Evolutionary conservation across 2,329 filamentous ascomycete species (phyloP).

Genomic region (Diaporthe sp.): DNA sequence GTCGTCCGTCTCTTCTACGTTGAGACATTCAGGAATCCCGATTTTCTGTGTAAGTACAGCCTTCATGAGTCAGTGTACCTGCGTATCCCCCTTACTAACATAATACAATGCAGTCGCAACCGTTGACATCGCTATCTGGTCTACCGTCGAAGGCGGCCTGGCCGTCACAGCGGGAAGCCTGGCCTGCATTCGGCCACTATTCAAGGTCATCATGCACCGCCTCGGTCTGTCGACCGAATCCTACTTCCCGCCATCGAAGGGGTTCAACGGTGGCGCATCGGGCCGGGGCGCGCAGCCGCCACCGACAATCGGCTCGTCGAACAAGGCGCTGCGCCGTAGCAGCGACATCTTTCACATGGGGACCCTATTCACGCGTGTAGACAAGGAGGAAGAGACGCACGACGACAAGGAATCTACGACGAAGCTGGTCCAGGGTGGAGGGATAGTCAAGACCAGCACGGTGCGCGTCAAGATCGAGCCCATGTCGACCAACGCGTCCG

Average conservation of each 20-base stretch:
- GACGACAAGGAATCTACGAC: conserved; percentile 22
- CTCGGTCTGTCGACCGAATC: conserved; percentile 43
- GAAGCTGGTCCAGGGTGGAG: conserved; percentile 19
- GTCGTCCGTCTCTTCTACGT: conserved; percentile 56
- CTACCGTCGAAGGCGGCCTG: conserved; percentile 60
- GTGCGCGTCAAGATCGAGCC: conserved; percentile 29
- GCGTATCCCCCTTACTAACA: neutral
- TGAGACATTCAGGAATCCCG: conserved; percentile 52
- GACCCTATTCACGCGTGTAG: conserved; percentile 15
- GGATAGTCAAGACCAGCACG: conserved; percentile 29
- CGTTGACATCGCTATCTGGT: conserved; percentile 61
- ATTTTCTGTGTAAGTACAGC: conserved; percentile 57
- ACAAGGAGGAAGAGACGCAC: conserved; percentile 9
- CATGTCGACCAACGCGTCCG: neutral
- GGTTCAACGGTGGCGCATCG: neutral
- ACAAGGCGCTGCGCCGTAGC: conserved; percentile 15
- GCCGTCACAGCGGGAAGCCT: conserved; percentile 62
- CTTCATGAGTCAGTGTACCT: too few species aligned
- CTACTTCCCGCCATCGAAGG: conserved; percentile 14
- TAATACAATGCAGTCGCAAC: conserved; percentile 49
- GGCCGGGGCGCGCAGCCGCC: neutral
- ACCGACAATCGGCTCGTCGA: conserved; percentile 17
- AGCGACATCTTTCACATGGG: conserved; percentile 28
- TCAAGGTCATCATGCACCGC: conserved; percentile 49
- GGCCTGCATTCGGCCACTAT: conserved; percentile 60